Conservation (phyloP, 2,329 filamentous ascomycete species). For the Coniochaeta prunicola region DNA sequence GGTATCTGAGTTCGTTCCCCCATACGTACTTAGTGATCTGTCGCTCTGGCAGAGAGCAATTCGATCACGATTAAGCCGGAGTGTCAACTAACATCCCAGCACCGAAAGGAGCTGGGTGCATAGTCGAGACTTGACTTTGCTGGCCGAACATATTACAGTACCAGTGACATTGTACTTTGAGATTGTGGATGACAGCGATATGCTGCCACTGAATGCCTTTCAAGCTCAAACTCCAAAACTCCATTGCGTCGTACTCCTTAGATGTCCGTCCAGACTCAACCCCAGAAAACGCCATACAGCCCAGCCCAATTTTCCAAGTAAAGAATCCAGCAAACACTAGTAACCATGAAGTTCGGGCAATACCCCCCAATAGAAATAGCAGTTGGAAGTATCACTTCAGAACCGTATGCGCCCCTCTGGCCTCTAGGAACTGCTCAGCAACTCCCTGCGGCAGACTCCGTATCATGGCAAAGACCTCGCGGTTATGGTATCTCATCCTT, state of each 20-base stretch:
- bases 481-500: constrained; percentile 83
- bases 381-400: constrained; percentile 59
- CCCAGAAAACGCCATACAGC: too few relatives aligned
- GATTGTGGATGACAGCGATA: constrained; percentile 2
- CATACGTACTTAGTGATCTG: constrained; percentile 77
- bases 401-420: constrained; percentile 85
- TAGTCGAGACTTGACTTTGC: constrained; percentile 96
- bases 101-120: constrained; percentile 73
- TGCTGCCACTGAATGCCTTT: neutral
- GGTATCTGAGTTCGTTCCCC: constrained; percentile 55
- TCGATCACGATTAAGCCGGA: constrained; percentile 98
- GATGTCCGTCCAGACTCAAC: too few relatives aligned
- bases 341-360: neutral
- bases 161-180: neutral
- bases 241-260: too few relatives aligned
- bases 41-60: constrained; percentile 67
- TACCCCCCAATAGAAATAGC: neutral
- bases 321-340: neutral
- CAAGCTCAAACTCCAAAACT: neutral
- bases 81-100: constrained; percentile 77
- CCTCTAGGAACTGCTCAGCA: constrained; percentile 82
- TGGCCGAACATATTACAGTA: constrained; percentile 59
- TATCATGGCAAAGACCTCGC: constrained; percentile 82
- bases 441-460: constrained; percentile 73
- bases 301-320: too few relatives aligned